Percentiles rank a stretch among this genome's conserved stretches.
These are phyloP conservation scores for Eucalyptus globulus DNA, from an alignment of 345 rosid species.

Conservation along the genomic window DNA sequence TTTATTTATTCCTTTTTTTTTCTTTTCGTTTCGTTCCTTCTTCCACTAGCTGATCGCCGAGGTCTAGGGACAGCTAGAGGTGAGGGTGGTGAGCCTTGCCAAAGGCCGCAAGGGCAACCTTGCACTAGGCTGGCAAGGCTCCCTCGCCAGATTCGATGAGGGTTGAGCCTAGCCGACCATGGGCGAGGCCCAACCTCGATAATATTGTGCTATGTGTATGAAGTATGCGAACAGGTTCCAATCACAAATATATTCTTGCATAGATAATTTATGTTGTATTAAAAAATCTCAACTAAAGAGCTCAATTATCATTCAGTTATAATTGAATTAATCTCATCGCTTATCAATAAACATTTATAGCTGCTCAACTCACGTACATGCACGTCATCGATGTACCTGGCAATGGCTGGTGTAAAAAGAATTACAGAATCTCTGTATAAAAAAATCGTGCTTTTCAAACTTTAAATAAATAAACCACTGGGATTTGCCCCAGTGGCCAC, in stretches of 20 bases:
- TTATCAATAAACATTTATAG: background rate
- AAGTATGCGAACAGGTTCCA: too few relatives aligned
- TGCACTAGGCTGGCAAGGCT: too few relatives aligned
- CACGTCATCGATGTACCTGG: background rate
- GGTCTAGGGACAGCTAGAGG: too few relatives aligned
- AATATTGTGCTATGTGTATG: too few relatives aligned
- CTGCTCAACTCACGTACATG: background rate
- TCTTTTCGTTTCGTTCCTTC: accelerated
- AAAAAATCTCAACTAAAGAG: background rate
- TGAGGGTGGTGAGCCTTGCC: accelerated
- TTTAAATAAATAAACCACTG: background rate
- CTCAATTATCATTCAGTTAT: background rate
- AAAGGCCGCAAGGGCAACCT: accelerated
- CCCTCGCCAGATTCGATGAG: accelerated
- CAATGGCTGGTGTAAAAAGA: background rate
- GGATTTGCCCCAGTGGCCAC: too few relatives aligned
- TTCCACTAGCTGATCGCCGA: accelerated
- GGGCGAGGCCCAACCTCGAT: accelerated
- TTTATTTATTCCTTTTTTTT: too few relatives aligned
- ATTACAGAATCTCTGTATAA: background rate
- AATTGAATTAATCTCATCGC: background rate
- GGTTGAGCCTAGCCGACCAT: too few relatives aligned
- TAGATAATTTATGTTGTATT: background rate
- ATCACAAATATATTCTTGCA: too few relatives aligned
- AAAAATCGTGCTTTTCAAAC: background rate